Evolutionary conservation across 108 stramenopile species (phyloP).

Genomic region (Seminavis robusta): DNA sequence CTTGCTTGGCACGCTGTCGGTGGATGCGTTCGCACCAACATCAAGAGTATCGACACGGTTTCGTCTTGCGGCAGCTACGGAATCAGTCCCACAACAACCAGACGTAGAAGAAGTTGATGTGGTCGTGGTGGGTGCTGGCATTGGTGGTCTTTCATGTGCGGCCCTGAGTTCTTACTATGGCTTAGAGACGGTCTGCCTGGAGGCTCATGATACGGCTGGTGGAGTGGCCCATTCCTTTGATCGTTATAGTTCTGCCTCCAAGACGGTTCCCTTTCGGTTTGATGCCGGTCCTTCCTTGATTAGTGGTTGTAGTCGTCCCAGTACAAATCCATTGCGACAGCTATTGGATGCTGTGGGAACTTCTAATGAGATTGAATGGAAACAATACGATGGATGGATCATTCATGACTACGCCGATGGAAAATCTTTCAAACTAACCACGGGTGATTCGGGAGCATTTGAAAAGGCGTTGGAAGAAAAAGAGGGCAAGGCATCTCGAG

Average conservation of each 20-base stretch:
- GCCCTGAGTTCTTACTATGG: conserved; percentile 73
- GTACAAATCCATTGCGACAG: conserved; percentile 84
- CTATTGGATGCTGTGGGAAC: conserved; percentile 83
- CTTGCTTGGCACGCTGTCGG: too few species aligned
- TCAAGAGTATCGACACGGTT: too few species aligned
- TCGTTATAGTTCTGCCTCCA: conserved; percentile 38
- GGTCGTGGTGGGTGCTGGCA: conserved; percentile 75
- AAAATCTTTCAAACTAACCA: conserved; percentile 55
- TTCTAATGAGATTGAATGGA: conserved; percentile 43
- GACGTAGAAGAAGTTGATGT: conserved; percentile 63
- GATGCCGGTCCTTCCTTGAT: conserved; percentile 71
- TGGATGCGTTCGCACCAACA: too few species aligned
- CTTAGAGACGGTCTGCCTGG: conserved; percentile 67
- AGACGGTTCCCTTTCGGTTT: conserved; percentile 43
- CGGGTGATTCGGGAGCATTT: conserved; percentile 45
- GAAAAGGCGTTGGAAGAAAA: conserved; percentile 59
- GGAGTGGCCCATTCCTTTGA: conserved; percentile 83
- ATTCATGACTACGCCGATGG: conserved; percentile 57
- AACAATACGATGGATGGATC: conserved; percentile 62
- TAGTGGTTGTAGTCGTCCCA: conserved; percentile 38
- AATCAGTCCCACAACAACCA: too few species aligned
- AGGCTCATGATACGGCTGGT: conserved; percentile 82
- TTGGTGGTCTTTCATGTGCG: conserved; percentile 83
- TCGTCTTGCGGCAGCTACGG: too few species aligned
- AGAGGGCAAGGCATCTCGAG: conserved; percentile 33